Percentiles rank a stretch among this genome's conserved stretches.
These are phyloP conservation scores for Craterostigma plantagineum DNA, from an alignment of 257 asterid genomes.

Conservation along the genomic window DNA sequence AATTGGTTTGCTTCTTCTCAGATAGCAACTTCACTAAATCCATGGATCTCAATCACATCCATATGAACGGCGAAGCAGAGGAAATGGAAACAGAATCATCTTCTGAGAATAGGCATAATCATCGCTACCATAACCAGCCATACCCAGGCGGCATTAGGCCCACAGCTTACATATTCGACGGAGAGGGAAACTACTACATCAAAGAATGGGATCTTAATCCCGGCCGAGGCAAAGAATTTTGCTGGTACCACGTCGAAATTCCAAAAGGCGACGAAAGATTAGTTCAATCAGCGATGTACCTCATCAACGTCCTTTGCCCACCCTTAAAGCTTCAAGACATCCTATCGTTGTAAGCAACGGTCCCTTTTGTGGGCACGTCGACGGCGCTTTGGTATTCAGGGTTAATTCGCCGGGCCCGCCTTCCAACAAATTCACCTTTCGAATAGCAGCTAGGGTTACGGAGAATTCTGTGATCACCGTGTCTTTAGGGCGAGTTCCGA, in stretches of 20 bases:
- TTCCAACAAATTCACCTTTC: conserved; percentile 57
- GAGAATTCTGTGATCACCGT: conserved; percentile 83
- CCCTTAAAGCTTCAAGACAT: conserved; percentile 95
- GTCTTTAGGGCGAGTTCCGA: conserved; percentile 85
- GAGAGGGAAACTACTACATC: conserved; percentile 59
- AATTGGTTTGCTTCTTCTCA: no score
- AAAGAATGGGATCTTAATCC: conserved; percentile 85
- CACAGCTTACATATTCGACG: conserved; percentile 77
- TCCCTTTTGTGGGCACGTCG: conserved; percentile 81
- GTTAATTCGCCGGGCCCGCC: conserved; percentile 93
- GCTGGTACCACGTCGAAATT: conserved; percentile 98
- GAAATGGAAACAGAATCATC: no score
- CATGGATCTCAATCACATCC: no score
- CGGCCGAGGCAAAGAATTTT: conserved; percentile 75
- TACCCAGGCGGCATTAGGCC: conserved; percentile 13
- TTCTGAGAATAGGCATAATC: no score
- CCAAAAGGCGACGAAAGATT: conserved; percentile 74
- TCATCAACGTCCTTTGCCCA: conserved; percentile 82
- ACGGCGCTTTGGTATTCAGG: conserved; percentile 91
- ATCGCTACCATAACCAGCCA: no score
- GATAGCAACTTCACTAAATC: no score
- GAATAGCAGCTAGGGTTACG: conserved; percentile 75
- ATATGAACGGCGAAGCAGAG: no score
- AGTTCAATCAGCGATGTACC: conserved; percentile 65
- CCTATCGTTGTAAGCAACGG: conserved; percentile 83